Conservation (phyloP, 768 basidiomycete genomes). For the Lactarius indigo region DNA sequence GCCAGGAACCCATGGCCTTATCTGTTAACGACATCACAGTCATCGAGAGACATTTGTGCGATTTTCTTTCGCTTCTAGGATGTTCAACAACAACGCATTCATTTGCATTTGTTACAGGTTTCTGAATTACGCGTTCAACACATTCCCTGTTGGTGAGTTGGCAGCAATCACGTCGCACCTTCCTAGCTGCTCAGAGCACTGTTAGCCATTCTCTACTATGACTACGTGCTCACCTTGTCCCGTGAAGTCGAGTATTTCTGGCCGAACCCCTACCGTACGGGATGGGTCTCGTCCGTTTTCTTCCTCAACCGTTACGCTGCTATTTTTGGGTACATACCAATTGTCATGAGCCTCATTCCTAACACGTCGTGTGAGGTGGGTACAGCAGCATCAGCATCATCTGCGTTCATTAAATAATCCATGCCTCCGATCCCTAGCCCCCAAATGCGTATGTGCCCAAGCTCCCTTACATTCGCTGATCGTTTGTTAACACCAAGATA, state of each 20-base stretch:
- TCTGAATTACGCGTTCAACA: neutral
- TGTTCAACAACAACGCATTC: neutral
- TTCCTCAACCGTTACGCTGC: conserved; percentile 27
- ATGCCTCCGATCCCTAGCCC: neutral
- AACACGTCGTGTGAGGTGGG: neutral
- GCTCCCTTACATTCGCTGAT: neutral
- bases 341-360: neutral
- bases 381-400: neutral
- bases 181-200: neutral
- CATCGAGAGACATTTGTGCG: neutral
- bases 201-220: conserved; percentile 26
- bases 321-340: conserved; percentile 23
- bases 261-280: neutral
- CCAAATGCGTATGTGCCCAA: neutral
- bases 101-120: neutral
- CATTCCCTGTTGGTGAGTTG: neutral
- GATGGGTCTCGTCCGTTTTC: conserved; percentile 17
- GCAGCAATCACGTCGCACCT: too few relatives aligned
- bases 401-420: neutral
- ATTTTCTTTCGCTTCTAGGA: neutral
- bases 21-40: neutral
- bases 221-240: conserved; percentile 26
- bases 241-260: conserved; percentile 26
- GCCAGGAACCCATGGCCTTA: neutral
- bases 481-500: neutral